phyloP scores from a whole-genome alignment of 108 stramenopile genomes.

The Fragilariopsis cylindrus region DNA sequence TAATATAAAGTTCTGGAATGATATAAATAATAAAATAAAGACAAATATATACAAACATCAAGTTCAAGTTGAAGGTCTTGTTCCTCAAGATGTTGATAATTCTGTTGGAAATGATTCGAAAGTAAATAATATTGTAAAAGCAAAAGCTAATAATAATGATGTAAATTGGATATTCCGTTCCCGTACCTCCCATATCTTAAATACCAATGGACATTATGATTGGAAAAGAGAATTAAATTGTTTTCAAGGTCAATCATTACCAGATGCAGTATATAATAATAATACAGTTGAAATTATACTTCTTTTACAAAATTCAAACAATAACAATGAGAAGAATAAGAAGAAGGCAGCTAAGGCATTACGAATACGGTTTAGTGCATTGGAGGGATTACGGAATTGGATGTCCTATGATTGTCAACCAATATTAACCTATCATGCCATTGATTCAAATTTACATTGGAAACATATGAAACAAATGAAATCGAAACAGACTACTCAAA shows the following conservation, averaged over 20 bases:
- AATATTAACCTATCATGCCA: slow-evolving; percentile 4
- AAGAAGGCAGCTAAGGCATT: neutral
- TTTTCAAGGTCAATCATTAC: slow-evolving; percentile 1
- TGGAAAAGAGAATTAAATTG: slow-evolving; percentile 1
- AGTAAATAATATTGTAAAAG: too few species aligned
- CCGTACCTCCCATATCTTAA: neutral
- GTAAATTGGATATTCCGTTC: neutral
- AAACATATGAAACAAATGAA: neutral
- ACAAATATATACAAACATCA: too few species aligned
- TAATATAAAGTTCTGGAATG: too few species aligned
- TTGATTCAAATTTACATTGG: neutral
- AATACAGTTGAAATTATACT: slow-evolving; percentile 11
- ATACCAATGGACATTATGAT: slow-evolving; percentile 14
- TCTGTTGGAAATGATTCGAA: too few species aligned
- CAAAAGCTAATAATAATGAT: too few species aligned
- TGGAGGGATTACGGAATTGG: slow-evolving; percentile 9
- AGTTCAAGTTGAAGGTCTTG: too few species aligned
- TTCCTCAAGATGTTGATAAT: too few species aligned
- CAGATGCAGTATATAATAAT: neutral
- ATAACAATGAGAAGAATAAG: neutral
- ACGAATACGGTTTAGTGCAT: neutral
- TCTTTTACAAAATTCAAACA: neutral
- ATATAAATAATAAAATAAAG: too few species aligned
- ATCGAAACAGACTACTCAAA: neutral
- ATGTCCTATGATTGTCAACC: neutral